Base-by-base conservation (phyloP, 352 stramenopile species). In the Globisporangium splendens region DNA sequence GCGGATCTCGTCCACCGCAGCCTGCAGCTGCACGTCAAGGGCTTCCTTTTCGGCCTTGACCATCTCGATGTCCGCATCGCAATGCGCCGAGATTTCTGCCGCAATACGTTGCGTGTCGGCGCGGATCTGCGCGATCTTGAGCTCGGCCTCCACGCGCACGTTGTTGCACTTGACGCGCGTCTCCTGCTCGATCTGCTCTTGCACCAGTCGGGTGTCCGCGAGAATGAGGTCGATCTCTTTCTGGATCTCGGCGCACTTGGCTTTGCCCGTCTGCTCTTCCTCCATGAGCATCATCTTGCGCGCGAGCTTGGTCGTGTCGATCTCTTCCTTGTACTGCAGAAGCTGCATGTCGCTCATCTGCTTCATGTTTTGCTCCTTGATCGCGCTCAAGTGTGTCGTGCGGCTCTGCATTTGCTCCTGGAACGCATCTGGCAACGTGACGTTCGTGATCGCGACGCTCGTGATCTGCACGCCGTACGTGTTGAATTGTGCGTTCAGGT, bases 311-410 rank as follows among this genome's bases (percentile, higher is more conserved):
- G 70, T 77, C 46, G 70, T 78, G 46, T 82, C 70, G 41, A 81
- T 79, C 66, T 79, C 72, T 50, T 81, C 71, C 63, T 79, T 76
- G 64, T 76, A 79, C 54, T 71, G 63, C 20, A 93, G 67, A 60
- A 82, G 63, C 65, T 88, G 77, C 83, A 93, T 88, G 63, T 85
- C 78, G 61, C 71, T 81, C 64, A 89, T 80, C 57, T 89, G 83
- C 65, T 90, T 85, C 83, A 90, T 91, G 53, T 76, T 85, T 59
- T 90, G 75, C 69, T 89, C 76, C 44, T 83, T 79, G 69, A 88
- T 80, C 33, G 79, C 69, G 59, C 75, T 86, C 52, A 82, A 68
- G 46, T 88, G 73, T 47, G 83, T 75, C 41, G 82, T 89, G 49
- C 78, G 82, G 56, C 72, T 75, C 49, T 77, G 69, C 77, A 89